A percentile compares a stretch with the other conserved stretches of the same genome.
Conservation (phyloP, 2,329 filamentous ascomycete species). For the Penicillium decumbens region DNA sequence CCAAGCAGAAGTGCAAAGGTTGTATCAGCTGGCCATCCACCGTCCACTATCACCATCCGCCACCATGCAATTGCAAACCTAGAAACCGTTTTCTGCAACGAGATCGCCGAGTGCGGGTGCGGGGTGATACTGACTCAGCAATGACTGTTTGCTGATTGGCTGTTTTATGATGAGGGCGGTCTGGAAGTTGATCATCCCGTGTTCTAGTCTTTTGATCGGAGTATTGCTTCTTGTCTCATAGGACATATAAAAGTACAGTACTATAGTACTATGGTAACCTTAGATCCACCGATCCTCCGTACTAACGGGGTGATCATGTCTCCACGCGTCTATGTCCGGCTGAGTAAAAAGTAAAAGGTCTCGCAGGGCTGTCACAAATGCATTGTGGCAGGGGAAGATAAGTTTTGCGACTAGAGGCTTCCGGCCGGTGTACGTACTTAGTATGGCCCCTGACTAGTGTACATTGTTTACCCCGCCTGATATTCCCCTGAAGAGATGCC, state of each 20-base stretch:
- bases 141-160: neutral
- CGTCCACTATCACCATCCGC: no score
- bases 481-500: neutral
- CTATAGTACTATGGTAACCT: no score
- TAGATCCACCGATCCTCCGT: no score
- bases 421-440: neutral
- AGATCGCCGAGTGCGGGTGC: conserved; percentile 7
- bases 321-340: neutral
- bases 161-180: neutral
- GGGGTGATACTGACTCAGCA: conserved; percentile 2
- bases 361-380: neutral
- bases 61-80: neutral
- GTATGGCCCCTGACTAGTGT: neutral
- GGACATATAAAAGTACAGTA: no score
- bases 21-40: neutral
- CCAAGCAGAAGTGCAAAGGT: neutral
- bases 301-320: neutral
- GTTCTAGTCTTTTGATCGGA: neutral
- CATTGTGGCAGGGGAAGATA: neutral
- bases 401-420: neutral
- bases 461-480: neutral
- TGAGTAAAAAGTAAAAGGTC: neutral
- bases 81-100: neutral
- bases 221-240: no score
- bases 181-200: neutral